Evolutionary conservation across 768 basidiomycete species (phyloP).

Genomic region (Lactarius quietus): DNA sequence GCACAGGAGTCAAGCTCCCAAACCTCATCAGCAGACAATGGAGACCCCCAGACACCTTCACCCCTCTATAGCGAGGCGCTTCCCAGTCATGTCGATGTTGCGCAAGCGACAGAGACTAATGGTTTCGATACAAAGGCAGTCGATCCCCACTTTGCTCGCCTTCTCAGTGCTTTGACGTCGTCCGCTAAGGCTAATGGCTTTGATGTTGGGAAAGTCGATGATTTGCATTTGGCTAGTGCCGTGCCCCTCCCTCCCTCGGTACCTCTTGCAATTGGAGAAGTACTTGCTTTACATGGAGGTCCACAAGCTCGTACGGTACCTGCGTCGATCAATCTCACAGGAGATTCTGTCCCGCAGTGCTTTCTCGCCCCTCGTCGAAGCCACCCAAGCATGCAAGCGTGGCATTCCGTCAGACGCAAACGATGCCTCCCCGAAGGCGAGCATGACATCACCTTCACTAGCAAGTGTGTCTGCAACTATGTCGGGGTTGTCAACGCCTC

Average conservation of each 20-base stretch:
- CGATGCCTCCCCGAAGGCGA: not conserved
- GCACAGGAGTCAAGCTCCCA: slow-evolving; percentile 66
- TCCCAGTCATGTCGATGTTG: slow-evolving; percentile 32
- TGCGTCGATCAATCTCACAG: not conserved
- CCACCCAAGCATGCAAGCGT: slow-evolving; percentile 4
- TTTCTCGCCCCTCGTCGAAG: slow-evolving; percentile 3
- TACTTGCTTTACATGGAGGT: not conserved
- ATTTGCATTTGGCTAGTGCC: not conserved
- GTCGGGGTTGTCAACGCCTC: slow-evolving; percentile 16
- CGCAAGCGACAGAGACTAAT: slow-evolving; percentile 34
- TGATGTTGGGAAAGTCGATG: not conserved
- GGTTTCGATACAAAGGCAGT: slow-evolving; percentile 37
- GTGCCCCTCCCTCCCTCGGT: not conserved
- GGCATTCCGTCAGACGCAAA: not conserved
- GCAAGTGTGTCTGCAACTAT: slow-evolving; percentile 9
- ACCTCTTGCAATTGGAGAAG: not conserved
- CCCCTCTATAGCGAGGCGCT: slow-evolving; percentile 48
- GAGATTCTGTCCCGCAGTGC: not conserved
- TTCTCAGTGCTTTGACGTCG: slow-evolving; percentile 58
- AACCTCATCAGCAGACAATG: slow-evolving; percentile 57
- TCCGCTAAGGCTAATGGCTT: slow-evolving; percentile 38
- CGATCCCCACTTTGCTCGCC: slow-evolving; percentile 69
- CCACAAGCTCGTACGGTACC: slow-evolving; percentile 5
- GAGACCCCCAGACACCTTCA: slow-evolving; percentile 62
- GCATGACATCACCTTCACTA: slow-evolving; percentile 9